Base-by-base conservation (phyloP, 768 basidiomycete species). In the Royoungia palumana region DNA sequence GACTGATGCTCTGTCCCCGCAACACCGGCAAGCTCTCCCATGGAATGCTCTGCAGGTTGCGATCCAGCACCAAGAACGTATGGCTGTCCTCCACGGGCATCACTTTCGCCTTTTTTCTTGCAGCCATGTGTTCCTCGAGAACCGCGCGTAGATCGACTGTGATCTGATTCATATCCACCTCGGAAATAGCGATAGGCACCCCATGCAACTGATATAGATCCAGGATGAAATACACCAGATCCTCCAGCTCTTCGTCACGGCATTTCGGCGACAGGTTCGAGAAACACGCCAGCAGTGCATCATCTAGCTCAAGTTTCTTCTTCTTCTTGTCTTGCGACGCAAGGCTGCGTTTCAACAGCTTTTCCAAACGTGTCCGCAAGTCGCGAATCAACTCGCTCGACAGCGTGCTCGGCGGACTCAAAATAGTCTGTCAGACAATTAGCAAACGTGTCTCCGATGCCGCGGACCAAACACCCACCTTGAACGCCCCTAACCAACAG, bases 401-500 rank as follows among this genome's bases (percentile, higher is more conserved):
- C 27, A 74, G 56, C 39, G 67, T 69, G 28, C 67, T 68, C 2
- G 74, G 73, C 19, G 76, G 74, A 48, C 76, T 80, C 25, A 83
- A 71, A 60, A 88, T 83, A 1, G 85, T 83, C 88, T 87, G 42
- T 47, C 17, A 25, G 16, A 42, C 48, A 28, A 47, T 34, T 45
- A 25, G 10, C n/a, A 27, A 30, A 13, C 12, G 13, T 38, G 32
- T 50, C 25, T 17, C 11, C 25, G 11, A 21, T 14, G 20, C 12
- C 34, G n/a, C 14, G 14, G 5, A 40, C 32, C 4, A 17, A 28
- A 14, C 49, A 59, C 75, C 28, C 42, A 94, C 94, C 83, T 97
- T 98, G 80, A 96, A 97, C 19, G 87, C 93, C 1, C 96, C 95
- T 3, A 99, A 75, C 96, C 96, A 98, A 61, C 89, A 93, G 58